Base-by-base conservation (phyloP, 331 rosid genomes). In the Rhamnella rubrinervis region DNA sequence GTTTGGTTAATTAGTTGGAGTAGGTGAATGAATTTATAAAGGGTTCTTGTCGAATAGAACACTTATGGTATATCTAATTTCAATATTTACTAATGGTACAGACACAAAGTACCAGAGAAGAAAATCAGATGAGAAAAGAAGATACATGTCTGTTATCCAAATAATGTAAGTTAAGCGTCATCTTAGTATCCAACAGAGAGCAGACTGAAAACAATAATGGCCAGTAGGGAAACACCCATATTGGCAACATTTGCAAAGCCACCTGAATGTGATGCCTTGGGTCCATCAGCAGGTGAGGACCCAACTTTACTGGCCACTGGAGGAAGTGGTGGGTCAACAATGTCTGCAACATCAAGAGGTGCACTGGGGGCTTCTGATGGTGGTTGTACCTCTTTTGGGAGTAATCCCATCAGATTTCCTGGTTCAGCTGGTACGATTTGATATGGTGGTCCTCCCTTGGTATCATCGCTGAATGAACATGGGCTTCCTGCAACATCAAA, bases 321-420 rank as follows among this genome's bases (percentile, higher is more conserved):
- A 6, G 99, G 99, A 63, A 95, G 99, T 15, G 97, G 97, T 12
- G 97, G 98, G 65, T 89, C 96, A 21, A 74, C 83, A 6, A 95
- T 53, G 1, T 78, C 55, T 18, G 47, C 61, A 19, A 21, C 66
- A 55, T 77, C 58, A 13, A 93, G 92, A 13, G 96, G 56, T 8
- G 83, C 84, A 13, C 23, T 44, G 0, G 96, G 97, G 1, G 93
- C 71, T 2, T 9, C 13, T 20, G 87, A 70, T 1, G 83, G 83
- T 68, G 96, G 81, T 41, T 28, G n/a, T n/a, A 12, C 9, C 4
- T 70, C 80, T 0, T 72, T 16, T 2, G 67, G 58, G 37, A 73
- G 1, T 58, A 87, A 31, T 0, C 3, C 3, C 4, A 65, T 0
- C 53, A 95, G 66, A 0, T 79, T 56, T 31, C 97, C 99, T 0